These are phyloP conservation scores for Asterochloris erici DNA, from an alignment of 139 green algal genomes.

Conservation along the genomic window DNA sequence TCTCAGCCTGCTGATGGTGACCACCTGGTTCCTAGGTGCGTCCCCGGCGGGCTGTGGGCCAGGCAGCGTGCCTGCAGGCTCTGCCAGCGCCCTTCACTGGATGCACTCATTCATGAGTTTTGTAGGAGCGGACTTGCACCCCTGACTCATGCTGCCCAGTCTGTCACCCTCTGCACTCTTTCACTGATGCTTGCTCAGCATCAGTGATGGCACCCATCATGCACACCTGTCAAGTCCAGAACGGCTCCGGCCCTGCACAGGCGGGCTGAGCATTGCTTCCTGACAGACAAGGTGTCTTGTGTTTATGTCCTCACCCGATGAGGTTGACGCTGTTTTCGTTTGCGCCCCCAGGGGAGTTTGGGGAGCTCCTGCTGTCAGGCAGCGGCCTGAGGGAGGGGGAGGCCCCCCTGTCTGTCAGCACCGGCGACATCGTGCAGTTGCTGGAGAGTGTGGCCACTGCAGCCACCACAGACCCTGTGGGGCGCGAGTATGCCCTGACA, in stretches of 20 bases:
- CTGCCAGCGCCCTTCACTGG: neutral
- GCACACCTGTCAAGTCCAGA: neutral
- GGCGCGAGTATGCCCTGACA: slow-evolving; percentile 70
- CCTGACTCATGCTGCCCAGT: neutral
- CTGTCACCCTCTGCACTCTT: neutral
- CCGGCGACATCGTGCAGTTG: slow-evolving; percentile 57
- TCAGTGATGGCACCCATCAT: neutral
- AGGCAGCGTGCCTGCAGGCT: neutral
- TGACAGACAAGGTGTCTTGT: neutral
- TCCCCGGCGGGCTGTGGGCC: neutral
- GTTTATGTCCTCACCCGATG: neutral
- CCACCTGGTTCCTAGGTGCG: slow-evolving; percentile 61
- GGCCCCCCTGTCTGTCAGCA: slow-evolving; percentile 31
- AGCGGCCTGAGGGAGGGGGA: slow-evolving; percentile 65
- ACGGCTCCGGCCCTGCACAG: neutral
- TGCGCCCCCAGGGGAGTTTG: slow-evolving; percentile 61
- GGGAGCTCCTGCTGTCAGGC: slow-evolving; percentile 76
- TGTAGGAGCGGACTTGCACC: neutral
- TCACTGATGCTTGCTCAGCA: neutral
- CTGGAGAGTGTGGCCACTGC: slow-evolving; percentile 45
- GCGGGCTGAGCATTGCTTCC: neutral
- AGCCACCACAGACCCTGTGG: neutral
- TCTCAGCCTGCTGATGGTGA: slow-evolving; percentile 43
- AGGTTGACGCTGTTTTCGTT: neutral
- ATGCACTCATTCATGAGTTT: neutral